Percentiles rank a stretch among this genome's conserved stretches.
Evolutionary conservation across 176 grass and related monocot species (phyloP).

Genomic region (Oryza rufipogon): DNA sequence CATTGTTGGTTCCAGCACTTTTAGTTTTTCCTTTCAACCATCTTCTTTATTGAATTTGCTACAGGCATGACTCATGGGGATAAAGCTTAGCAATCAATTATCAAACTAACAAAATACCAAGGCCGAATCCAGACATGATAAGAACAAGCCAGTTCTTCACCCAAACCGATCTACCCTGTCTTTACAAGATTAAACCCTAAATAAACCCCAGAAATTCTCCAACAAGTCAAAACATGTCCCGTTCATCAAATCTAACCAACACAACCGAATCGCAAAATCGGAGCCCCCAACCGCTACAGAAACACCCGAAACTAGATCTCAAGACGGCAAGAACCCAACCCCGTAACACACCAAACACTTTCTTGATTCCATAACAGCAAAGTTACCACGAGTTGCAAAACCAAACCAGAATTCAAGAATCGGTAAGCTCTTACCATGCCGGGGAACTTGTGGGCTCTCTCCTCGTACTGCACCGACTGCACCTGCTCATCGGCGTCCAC

Average conservation of each 20-base stretch:
- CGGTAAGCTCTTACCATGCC: conserved; percentile 2
- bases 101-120: background rate
- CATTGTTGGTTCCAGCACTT: background rate
- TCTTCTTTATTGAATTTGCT: background rate
- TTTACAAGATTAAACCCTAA: background rate
- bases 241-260: background rate
- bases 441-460: conserved; percentile 28
- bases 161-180: background rate
- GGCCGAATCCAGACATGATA: background rate
- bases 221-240: background rate
- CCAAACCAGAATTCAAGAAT: background rate
- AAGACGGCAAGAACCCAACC: background rate
- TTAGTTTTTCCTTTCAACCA: background rate
- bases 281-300: background rate
- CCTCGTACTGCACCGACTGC: background rate
- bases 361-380: background rate
- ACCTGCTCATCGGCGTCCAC: background rate
- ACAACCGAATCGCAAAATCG: background rate
- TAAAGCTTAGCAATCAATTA: background rate
- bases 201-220: background rate
- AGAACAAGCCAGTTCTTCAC: background rate
- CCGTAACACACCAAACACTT: background rate
- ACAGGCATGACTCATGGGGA: background rate
- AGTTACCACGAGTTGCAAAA: background rate
- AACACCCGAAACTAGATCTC: background rate